Conservation (phyloP, 83 land plant genomes). For the Diphasiastrum complanatum region DNA sequence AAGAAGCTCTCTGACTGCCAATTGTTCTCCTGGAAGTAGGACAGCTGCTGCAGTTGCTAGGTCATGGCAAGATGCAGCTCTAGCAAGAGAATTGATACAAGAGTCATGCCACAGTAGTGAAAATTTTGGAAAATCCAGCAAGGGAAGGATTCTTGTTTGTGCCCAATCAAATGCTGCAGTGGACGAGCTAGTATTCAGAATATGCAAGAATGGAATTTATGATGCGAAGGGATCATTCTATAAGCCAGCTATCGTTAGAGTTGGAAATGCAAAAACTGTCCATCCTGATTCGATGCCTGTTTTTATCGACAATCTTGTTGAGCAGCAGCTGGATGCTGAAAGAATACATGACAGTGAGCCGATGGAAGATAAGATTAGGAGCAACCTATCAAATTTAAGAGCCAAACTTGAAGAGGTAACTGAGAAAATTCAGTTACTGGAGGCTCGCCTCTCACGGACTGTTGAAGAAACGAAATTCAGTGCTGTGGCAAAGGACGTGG, state of each 20-base stretch:
- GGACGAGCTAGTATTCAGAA: slow-evolving; percentile 80
- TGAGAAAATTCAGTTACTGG: slow-evolving; percentile 62
- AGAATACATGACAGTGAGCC: slow-evolving; percentile 26
- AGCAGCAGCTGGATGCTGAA: slow-evolving; percentile 58
- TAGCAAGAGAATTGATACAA: slow-evolving; percentile 54
- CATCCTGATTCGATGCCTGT: slow-evolving; percentile 85
- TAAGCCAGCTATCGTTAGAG: slow-evolving; percentile 77
- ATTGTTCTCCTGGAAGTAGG: slow-evolving; percentile 9
- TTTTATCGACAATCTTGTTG: slow-evolving; percentile 85
- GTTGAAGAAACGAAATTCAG: too few species aligned
- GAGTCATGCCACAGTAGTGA: slow-evolving; percentile 15
- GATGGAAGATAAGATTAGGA: slow-evolving; percentile 20
- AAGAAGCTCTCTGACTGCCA: not conserved
- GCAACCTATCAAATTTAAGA: slow-evolving; percentile 31
- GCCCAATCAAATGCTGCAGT: slow-evolving; percentile 99
- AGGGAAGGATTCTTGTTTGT: slow-evolving; percentile 75
- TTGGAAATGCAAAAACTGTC: slow-evolving; percentile 77
- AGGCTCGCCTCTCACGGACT: slow-evolving; percentile 25
- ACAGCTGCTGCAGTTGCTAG: slow-evolving; percentile 63
- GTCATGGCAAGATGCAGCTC: slow-evolving; percentile 90
- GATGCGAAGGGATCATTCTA: slow-evolving; percentile 49
- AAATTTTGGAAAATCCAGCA: slow-evolving; percentile 25
- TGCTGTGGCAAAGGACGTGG: too few species aligned
- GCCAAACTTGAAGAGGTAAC: slow-evolving; percentile 66
- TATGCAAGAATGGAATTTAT: slow-evolving; percentile 65